Conservation (phyloP, 1,139 yeast species). For the Suhomyces bolitotheri region DNA sequence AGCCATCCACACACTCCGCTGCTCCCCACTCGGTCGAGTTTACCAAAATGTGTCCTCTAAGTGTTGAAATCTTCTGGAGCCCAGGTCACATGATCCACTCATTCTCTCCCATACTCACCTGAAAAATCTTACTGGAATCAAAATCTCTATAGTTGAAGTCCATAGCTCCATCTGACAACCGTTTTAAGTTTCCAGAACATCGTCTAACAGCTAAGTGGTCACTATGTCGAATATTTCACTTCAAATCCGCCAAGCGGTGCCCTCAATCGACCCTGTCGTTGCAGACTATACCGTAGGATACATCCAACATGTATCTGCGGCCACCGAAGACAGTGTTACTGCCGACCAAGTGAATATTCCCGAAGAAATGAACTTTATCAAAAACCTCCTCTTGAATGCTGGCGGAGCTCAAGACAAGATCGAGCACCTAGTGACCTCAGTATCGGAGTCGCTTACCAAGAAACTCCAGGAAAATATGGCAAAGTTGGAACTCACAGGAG, state of each 20-base stretch:
- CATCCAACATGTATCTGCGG: constrained; percentile 69
- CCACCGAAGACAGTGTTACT: constrained; percentile 80
- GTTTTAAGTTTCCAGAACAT: too few species aligned
- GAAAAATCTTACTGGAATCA: too few species aligned
- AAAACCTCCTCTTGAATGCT: constrained; percentile 67
- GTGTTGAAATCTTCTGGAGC: too few species aligned
- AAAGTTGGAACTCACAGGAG: constrained; percentile 66
- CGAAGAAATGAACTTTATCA: constrained; percentile 65
- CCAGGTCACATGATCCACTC: too few species aligned
- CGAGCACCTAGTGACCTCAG: constrained; percentile 41
- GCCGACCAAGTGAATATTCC: constrained; percentile 70
- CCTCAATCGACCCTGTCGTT: constrained; percentile 84
- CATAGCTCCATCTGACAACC: too few species aligned
- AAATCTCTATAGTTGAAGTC: too few species aligned
- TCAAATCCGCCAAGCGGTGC: constrained; percentile 86
- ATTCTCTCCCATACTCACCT: too few species aligned
- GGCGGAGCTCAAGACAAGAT: constrained; percentile 72
- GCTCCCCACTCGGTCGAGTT: too few species aligned
- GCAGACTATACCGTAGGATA: constrained; percentile 92
- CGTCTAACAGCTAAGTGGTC: too few species aligned
- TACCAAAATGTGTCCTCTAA: too few species aligned
- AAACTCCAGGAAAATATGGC: constrained; percentile 71
- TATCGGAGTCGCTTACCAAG: constrained; percentile 51
- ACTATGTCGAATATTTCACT: constrained; percentile 60
- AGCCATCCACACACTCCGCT: too few species aligned